phyloP scores from a whole-genome alignment of 225 moss, liverwort and hornwort genomes.

The Thuidium tamariscinum region DNA sequence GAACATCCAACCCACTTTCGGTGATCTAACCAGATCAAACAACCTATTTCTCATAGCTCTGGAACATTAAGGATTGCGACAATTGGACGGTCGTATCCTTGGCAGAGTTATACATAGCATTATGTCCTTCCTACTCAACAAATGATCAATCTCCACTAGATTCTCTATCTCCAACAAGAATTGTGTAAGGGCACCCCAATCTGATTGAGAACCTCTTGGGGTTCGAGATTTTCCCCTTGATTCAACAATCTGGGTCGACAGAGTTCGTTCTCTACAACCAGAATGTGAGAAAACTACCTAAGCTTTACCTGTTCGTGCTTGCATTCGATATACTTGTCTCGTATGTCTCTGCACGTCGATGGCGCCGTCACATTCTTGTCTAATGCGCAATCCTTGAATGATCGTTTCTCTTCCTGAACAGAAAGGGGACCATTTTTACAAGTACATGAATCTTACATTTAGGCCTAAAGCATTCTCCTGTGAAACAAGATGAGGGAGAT shows the following conservation, averaged over 20 bases:
- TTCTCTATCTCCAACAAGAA: not conserved
- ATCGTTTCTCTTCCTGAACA: conserved; percentile 15
- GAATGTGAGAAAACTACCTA: not conserved
- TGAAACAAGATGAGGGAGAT: not conserved
- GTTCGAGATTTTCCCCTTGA: not conserved
- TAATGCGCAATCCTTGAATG: conserved; percentile 17
- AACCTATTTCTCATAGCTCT: not conserved
- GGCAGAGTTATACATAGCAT: not conserved
- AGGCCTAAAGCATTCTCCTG: not conserved
- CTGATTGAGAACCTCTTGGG: not conserved
- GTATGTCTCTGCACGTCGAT: conserved; percentile 7
- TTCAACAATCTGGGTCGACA: not conserved
- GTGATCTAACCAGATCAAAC: not conserved
- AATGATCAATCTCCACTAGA: not conserved
- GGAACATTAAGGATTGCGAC: not conserved
- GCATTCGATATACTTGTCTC: conserved; percentile 21
- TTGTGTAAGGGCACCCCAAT: not conserved
- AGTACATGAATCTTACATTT: not conserved
- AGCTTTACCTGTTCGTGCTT: conserved; percentile 23
- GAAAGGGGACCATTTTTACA: not conserved
- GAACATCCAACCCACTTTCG: not conserved
- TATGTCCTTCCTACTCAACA: not conserved
- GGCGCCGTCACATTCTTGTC: conserved; percentile 1
- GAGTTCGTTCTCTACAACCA: not conserved
- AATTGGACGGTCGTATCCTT: not conserved